Conservation (phyloP, 2,329 filamentous ascomycete genomes). For the Trichoderma arundinaceum region DNA sequence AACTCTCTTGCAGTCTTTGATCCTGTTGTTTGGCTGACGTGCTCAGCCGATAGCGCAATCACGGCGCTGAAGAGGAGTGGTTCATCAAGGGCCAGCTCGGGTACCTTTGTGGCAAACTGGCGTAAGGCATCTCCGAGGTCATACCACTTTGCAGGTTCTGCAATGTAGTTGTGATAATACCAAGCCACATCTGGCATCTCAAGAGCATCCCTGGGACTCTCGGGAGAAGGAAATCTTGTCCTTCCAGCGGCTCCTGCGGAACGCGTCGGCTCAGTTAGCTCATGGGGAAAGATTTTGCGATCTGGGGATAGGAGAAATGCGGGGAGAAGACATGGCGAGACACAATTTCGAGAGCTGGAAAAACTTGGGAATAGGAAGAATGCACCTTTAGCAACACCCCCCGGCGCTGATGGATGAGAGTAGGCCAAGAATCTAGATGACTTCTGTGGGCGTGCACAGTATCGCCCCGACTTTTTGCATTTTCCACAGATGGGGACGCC, state of each 20-base stretch:
- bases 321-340: not conserved
- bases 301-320: not conserved
- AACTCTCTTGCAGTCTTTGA: slow-evolving; percentile 37
- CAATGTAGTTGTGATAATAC: slow-evolving; percentile 49
- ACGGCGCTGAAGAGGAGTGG: slow-evolving; percentile 52
- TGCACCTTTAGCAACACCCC: slow-evolving; percentile 6
- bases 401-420: not conserved
- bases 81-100: slow-evolving; percentile 46
- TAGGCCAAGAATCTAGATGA: slow-evolving; percentile 31
- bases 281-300: not conserved
- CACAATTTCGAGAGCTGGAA: not conserved
- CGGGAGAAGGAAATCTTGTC: slow-evolving; percentile 28
- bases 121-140: slow-evolving; percentile 50
- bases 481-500: slow-evolving; percentile 42
- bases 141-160: slow-evolving; percentile 52
- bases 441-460: slow-evolving; percentile 44
- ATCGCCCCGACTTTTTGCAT: slow-evolving; percentile 42
- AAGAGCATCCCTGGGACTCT: slow-evolving; percentile 41
- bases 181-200: slow-evolving; percentile 42
- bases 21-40: slow-evolving; percentile 43
- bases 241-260: not conserved
- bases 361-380: not conserved
- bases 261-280: not conserved
- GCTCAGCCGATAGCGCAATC: slow-evolving; percentile 53
- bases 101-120: slow-evolving; percentile 46